Evolutionary conservation across 2,329 filamentous ascomycete genomes (phyloP).

Genomic region (Cordyceps farinosa): DNA sequence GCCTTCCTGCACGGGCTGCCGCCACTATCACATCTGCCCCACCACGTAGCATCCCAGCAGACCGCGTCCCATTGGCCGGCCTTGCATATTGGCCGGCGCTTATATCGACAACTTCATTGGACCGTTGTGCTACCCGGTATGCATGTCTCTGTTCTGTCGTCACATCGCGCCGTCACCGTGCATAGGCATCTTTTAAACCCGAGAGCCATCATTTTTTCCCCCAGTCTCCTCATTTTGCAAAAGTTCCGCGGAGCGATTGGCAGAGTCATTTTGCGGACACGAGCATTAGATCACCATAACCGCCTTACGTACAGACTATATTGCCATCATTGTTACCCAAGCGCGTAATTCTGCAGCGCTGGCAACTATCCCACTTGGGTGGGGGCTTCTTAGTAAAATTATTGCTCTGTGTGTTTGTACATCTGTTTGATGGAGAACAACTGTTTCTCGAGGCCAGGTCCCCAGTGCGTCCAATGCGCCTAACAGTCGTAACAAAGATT

Average conservation of each 20-base stretch:
- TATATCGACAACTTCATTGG: conserved; percentile 15
- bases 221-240: neutral
- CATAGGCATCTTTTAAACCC: neutral
- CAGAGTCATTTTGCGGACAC: too few relatives aligned
- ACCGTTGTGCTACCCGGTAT: neutral
- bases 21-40: conserved; percentile 20
- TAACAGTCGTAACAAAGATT: too few relatives aligned
- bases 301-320: too few relatives aligned
- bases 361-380: too few relatives aligned
- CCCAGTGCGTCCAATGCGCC: too few relatives aligned
- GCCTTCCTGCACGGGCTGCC: neutral
- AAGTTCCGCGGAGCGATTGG: neutral
- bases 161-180: neutral
- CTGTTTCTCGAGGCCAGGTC: too few relatives aligned
- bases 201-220: neutral
- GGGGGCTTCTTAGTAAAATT: too few relatives aligned
- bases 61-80: conserved; percentile 7
- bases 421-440: too few relatives aligned
- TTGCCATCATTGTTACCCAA: too few relatives aligned
- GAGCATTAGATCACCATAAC: too few relatives aligned
- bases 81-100: conserved; percentile 6
- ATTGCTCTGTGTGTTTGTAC: too few relatives aligned
- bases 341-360: too few relatives aligned
- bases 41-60: neutral
- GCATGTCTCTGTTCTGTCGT: conserved; percentile 9